These are phyloP conservation scores for Exophiala xenobiotica DNA, from an alignment of 2,329 filamentous ascomycete species.

Conservation along the genomic window DNA sequence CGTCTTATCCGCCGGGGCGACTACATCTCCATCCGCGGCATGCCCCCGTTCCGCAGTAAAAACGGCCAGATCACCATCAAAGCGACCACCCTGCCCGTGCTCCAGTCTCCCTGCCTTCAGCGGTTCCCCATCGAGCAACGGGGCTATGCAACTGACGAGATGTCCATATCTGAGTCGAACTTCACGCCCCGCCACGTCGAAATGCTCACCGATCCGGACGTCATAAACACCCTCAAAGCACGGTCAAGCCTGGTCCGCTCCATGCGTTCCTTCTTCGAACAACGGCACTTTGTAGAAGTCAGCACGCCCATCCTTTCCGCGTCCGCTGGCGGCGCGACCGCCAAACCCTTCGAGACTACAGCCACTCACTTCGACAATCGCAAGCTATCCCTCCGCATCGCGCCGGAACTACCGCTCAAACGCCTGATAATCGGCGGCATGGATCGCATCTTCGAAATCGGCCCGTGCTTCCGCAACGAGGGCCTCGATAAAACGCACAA, in stretches of 20 bases:
- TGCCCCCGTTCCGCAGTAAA: conserved; percentile 62
- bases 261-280: conserved; percentile 71
- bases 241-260: conserved; percentile 72
- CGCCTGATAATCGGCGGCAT: conserved; percentile 85
- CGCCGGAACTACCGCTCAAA: conserved; percentile 94
- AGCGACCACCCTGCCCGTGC: conserved; percentile 64
- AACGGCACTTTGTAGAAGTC: conserved; percentile 76
- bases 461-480: conserved; percentile 89
- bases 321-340: conserved; percentile 80
- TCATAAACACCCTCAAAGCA: conserved; percentile 68
- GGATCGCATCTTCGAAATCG: conserved; percentile 88
- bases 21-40: conserved; percentile 72
- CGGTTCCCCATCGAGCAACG: conserved; percentile 62
- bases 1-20: conserved; percentile 76
- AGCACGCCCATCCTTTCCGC: conserved; percentile 84
- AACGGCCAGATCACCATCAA: conserved; percentile 75
- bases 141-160: conserved; percentile 32
- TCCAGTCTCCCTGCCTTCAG: conserved; percentile 77
- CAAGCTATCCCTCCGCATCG: conserved; percentile 76
- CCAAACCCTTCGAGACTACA: conserved; percentile 78
- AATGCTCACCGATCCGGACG: conserved; percentile 71
- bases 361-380: conserved; percentile 73
- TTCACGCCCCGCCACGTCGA: conserved; percentile 68
- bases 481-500: conserved; percentile 87
- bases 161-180: conserved; percentile 60